Conservation (phyloP, 2,329 filamentous ascomycete genomes). For the Trichoderma harzianum region DNA sequence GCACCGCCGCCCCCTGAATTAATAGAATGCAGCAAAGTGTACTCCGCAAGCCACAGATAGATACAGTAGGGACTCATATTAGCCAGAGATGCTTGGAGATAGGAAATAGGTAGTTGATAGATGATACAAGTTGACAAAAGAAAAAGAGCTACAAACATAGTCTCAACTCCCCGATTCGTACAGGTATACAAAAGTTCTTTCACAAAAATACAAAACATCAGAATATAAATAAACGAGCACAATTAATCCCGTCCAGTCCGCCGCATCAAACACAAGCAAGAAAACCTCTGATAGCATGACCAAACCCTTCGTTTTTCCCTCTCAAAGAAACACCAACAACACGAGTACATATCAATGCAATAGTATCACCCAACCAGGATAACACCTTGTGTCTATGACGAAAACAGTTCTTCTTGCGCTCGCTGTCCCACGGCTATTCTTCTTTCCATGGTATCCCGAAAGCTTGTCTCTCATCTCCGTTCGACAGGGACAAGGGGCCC, state of each 20-base stretch:
- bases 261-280: background rate
- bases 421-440: background rate
- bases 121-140: background rate
- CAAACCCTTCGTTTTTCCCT: background rate
- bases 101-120: background rate
- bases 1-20: constrained; percentile 7
- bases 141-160: background rate
- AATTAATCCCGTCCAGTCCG: background rate
- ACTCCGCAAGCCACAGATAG: background rate
- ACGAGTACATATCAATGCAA: background rate
- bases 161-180: background rate
- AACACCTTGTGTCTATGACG: background rate
- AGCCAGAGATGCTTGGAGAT: too few relatives aligned
- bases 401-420: background rate
- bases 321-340: background rate
- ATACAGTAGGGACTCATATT: too few relatives aligned
- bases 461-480: background rate
- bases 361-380: background rate
- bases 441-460: background rate
- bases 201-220: background rate
- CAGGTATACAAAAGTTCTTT: background rate
- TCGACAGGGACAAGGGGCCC: background rate
- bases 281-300: background rate
- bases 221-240: background rate
- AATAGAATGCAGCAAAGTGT: background rate